These are phyloP conservation scores for Nicotiana obtusifolia DNA, from an alignment of 257 asterid species.

Conservation along the genomic window DNA sequence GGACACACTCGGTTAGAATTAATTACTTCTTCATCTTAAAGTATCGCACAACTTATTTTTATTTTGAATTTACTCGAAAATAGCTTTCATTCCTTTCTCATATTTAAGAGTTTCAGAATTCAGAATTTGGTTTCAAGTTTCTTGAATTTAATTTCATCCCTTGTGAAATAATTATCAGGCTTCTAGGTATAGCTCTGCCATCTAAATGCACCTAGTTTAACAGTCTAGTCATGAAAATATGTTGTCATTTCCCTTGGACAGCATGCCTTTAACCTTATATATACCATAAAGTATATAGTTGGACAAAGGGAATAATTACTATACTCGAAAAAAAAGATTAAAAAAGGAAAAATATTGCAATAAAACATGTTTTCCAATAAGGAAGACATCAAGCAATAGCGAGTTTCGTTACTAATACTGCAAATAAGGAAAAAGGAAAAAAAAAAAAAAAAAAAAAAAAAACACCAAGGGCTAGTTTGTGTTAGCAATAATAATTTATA, in stretches of 20 bases:
- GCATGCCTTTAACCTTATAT: not conserved
- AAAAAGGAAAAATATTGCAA: not conserved
- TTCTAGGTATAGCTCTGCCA: not conserved
- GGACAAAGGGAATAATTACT: not conserved
- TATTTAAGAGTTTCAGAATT: not conserved
- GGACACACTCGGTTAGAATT: constrained; percentile 9
- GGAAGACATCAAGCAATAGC: not conserved
- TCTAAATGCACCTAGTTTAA: not conserved
- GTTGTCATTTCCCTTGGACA: not conserved
- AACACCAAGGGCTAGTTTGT: not conserved
- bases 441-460: not conserved
- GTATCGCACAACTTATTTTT: not conserved
- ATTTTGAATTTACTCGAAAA: not conserved
- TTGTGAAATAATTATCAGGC: not conserved
- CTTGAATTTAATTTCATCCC: not conserved
- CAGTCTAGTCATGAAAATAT: not conserved
- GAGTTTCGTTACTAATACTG: not conserved
- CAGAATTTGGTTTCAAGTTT: not conserved
- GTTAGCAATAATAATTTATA: too few species aligned
- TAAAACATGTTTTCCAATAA: not conserved
- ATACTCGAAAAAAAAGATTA: not conserved
- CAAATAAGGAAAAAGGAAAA: not conserved
- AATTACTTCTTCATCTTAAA: not conserved
- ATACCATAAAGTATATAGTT: not conserved
- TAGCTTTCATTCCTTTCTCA: not conserved